Evolutionary conservation across 2,329 filamentous ascomycete species (phyloP), one percentile per base, ranked within the genome.

Genomic region (Peltaster fructicola): DNA sequence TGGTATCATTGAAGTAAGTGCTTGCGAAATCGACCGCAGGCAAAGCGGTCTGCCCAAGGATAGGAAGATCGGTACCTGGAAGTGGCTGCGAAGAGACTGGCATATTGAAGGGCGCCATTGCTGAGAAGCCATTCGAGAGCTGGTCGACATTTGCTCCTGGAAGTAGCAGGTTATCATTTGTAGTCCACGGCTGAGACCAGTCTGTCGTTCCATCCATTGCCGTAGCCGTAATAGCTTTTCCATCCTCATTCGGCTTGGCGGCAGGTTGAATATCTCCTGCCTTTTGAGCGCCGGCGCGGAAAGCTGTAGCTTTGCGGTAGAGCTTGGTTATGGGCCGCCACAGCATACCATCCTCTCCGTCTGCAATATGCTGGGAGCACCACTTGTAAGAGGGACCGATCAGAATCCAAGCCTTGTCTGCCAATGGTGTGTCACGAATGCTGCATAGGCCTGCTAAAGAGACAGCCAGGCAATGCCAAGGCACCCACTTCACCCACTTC

Each of bases 311-410:
- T 39, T 59, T 61, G 31, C 53, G 57, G 31, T 62, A 47, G 4
- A 68, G 43, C 38, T 64, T 66, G 36, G 56, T 57, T 14, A 68
- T 56, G 2, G 64, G 64, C 18, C 55, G 48, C 63, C 64, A 68
- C 6, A 68, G 50, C 26, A 56, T 54, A 2, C 63, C 64, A 14
- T 51, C 50, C 23, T 52, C 50, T 5, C 53, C 52, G 32, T 68
- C 63, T 3, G 63, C 63, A 24, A 67, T 56, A 25, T 47, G 42
- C 8, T 50, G 45, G 19, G 49, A 50, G 38, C 57, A 63, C 2
- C 44, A 35, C 2, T 52, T 49, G 37, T 61, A 61, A 4, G 53
- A 52, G 11, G 38, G 37, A 6, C 67, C 59, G 13, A 67, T 48
- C 11, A 57, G 47, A 9, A 29, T 35, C 64, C 64, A 68, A 1